phyloP scores from a whole-genome alignment of 176 grass and related monocot genomes.

The Eleusine indica region DNA sequence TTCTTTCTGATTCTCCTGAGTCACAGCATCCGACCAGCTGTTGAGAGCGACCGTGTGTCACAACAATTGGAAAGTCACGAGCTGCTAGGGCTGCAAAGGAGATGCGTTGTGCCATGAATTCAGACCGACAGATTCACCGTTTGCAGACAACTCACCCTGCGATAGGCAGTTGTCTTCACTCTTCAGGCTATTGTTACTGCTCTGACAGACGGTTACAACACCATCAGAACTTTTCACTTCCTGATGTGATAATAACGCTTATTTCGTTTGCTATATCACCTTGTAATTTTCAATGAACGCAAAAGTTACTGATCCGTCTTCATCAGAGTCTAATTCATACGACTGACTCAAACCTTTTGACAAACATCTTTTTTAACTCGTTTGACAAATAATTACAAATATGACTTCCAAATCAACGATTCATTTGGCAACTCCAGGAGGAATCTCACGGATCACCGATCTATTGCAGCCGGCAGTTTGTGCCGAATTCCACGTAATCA shows the following conservation, averaged over 20 bases:
- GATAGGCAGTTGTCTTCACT: not conserved
- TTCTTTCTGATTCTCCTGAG: not conserved
- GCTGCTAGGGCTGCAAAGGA: not conserved
- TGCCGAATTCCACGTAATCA: not conserved
- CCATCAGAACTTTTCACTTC: not conserved
- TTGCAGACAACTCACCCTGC: not conserved
- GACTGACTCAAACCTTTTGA: not conserved
- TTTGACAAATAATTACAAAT: not conserved
- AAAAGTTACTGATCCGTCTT: not conserved
- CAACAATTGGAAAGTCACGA: not conserved
- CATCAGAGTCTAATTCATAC: not conserved
- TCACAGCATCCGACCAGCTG: not conserved
- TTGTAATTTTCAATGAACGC: not conserved
- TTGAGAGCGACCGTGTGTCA: not conserved
- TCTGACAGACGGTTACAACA: not conserved
- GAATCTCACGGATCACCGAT: not conserved
- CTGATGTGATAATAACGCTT: not conserved
- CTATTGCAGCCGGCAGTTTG: not conserved
- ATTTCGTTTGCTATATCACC: not conserved
- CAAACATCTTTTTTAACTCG: not conserved
- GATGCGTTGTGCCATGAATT: not conserved
- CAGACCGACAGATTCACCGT: not conserved
- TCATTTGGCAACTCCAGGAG: not conserved
- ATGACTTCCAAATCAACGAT: slow-evolving; percentile 8
- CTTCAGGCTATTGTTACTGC: not conserved